Evolutionary conservation across 1,139 yeast species (phyloP).

Genomic region (Ogataea hybrid): DNA sequence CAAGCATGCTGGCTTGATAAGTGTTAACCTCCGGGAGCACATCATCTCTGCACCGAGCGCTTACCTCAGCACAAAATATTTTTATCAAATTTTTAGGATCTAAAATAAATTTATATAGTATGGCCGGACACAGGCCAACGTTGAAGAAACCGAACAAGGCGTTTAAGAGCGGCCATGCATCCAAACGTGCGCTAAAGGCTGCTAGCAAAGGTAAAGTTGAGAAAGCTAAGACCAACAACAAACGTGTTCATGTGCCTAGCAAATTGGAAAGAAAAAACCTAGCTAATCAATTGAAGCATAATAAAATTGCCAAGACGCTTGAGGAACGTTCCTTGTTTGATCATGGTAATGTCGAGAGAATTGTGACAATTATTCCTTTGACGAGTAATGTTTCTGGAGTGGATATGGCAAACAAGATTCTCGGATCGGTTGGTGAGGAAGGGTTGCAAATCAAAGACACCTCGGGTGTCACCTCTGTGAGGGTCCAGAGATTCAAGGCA

Average conservation of each 20-base stretch:
- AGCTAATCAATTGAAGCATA: conserved; percentile 72
- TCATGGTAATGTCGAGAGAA: conserved; percentile 66
- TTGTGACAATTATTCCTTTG: conserved; percentile 77
- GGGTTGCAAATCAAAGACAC: conserved; percentile 32
- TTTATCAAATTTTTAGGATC: conserved; percentile 11
- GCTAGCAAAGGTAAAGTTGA: conserved; percentile 86
- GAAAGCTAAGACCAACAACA: conserved; percentile 44
- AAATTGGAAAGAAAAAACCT: conserved; percentile 78
- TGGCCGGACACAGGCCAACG: conserved; percentile 84
- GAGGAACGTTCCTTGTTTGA: conserved; percentile 66
- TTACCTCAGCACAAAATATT: conserved; percentile 11
- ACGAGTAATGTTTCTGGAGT: conserved; percentile 66
- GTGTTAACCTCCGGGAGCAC: no score
- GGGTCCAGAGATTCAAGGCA: conserved; percentile 67
- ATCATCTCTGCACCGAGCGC: conserved; percentile 9
- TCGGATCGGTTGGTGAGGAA: conserved; percentile 39
- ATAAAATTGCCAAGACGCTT: conserved; percentile 54
- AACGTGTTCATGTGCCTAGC: conserved; percentile 45
- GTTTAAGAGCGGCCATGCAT: conserved; percentile 86
- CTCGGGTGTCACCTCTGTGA: conserved; percentile 50
- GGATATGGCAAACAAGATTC: conserved; percentile 52
- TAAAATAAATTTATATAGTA: conserved; percentile 23
- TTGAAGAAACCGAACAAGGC: conserved; percentile 83
- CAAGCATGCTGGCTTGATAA: not conserved
- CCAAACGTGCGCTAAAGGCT: conserved; percentile 85